These are phyloP conservation scores for Mytilinidion resinicola DNA, from an alignment of 495 filamentous ascomycete species.

Conservation along the genomic window DNA sequence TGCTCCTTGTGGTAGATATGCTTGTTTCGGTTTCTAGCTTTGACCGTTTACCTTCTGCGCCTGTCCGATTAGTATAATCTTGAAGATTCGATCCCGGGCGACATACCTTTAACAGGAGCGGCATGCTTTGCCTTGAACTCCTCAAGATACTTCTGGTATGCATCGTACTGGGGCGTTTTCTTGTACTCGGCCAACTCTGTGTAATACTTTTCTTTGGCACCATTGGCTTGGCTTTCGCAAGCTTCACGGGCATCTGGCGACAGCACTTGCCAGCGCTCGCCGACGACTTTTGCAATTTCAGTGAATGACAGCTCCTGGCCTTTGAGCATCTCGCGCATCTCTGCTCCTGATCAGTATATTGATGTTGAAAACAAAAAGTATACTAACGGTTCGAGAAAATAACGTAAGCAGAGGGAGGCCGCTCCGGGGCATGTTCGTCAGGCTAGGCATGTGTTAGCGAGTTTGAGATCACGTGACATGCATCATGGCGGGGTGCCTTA, in stretches of 20 bases:
- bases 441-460: constrained; percentile 41
- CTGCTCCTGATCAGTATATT: constrained; percentile 34
- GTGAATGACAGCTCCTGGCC: constrained; percentile 69
- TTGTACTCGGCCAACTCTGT: constrained; percentile 63
- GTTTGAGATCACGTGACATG: neutral
- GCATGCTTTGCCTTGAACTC: constrained; percentile 66
- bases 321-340: constrained; percentile 67
- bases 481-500: constrained; percentile 30
- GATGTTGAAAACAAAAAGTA: neutral
- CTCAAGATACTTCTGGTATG: constrained; percentile 53
- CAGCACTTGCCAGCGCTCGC: constrained; percentile 71
- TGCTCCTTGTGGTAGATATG: constrained; percentile 22
- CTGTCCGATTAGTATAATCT: neutral
- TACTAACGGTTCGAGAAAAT: constrained; percentile 74
- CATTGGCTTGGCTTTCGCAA: constrained; percentile 60
- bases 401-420: constrained; percentile 74
- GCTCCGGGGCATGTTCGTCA: constrained; percentile 70
- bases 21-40: constrained; percentile 34
- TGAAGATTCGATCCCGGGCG: neutral
- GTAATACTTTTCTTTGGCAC: constrained; percentile 66
- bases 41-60: constrained; percentile 34
- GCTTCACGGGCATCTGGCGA: constrained; percentile 57
- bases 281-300: constrained; percentile 74
- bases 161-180: constrained; percentile 61
- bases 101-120: constrained; percentile 34